A percentile compares a stretch with the other conserved stretches of the same genome.
Evolutionary conservation across 495 filamentous ascomycete species (phyloP).

Genomic region (Neurospora cerealis): DNA sequence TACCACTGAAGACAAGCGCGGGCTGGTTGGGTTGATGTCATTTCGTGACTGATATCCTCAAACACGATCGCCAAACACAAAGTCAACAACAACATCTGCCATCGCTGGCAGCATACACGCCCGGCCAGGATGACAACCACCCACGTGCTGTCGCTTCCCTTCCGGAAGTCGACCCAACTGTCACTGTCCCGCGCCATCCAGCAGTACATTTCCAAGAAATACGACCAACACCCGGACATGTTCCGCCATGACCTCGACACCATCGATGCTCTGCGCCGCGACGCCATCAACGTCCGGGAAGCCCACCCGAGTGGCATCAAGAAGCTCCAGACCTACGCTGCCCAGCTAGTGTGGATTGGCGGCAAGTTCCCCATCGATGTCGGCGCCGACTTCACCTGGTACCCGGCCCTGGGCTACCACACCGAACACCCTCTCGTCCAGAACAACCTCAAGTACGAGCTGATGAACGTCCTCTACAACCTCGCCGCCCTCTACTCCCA

Average conservation of each 20-base stretch:
- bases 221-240: constrained; percentile 99
- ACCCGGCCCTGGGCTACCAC: constrained; percentile 86
- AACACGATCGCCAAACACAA: background rate
- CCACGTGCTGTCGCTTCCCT: constrained; percentile 58
- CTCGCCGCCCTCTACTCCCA: constrained; percentile 89
- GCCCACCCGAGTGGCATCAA: constrained; percentile 81
- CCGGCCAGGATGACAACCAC: constrained; percentile 6
- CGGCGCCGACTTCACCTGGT: constrained; percentile 93
- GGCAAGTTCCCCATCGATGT: constrained; percentile 97
- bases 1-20: background rate
- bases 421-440: constrained; percentile 68
- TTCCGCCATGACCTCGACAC: constrained; percentile 81
- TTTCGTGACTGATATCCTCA: background rate
- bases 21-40: background rate
- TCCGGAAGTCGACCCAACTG: constrained; percentile 71
- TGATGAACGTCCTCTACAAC: constrained; percentile 89
- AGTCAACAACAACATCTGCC: background rate
- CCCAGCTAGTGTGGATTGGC: constrained; percentile 85
- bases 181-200: constrained; percentile 74
- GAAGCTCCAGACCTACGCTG: constrained; percentile 81
- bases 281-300: constrained; percentile 80
- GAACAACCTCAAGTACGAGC: constrained; percentile 91
- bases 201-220: constrained; percentile 95
- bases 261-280: constrained; percentile 71
- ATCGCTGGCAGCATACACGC: background rate